Evolutionary conservation across 148 eudicot genomes (phyloP).

Genomic region (Chenopodium suecicum): DNA sequence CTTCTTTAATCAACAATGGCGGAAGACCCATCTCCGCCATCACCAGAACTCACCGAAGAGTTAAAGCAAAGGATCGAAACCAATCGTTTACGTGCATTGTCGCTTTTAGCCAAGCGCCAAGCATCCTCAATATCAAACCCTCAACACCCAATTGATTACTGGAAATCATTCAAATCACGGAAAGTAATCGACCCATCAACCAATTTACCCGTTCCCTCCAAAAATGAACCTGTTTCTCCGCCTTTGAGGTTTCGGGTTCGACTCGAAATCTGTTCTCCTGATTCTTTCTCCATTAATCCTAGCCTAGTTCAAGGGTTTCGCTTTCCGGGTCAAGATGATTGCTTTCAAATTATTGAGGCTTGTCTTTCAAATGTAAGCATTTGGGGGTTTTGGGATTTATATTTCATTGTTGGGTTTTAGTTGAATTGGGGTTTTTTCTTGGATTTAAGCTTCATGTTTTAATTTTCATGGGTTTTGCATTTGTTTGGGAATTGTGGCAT

Average conservation of each 20-base stretch:
- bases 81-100: conserved; percentile 61
- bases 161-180: conserved; percentile 64
- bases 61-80: conserved; percentile 60
- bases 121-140: conserved; percentile 34
- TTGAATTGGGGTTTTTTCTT: neutral
- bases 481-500: neutral
- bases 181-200: conserved; percentile 35
- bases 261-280: conserved; percentile 85
- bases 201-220: conserved; percentile 1
- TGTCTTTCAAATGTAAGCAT: conserved; percentile 43
- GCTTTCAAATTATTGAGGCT: conserved; percentile 44
- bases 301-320: conserved; percentile 37
- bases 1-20: neutral
- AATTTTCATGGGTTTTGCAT: neutral
- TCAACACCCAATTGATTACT: conserved; percentile 24
- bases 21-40: conserved; percentile 28
- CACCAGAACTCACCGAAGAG: conserved; percentile 62
- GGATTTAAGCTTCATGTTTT: conserved; percentile 2
- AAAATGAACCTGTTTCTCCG: conserved; percentile 25
- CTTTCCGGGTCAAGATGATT: conserved; percentile 60
- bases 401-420: neutral
- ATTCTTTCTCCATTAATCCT: conserved; percentile 69
- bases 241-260: conserved; percentile 49
- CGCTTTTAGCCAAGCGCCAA: conserved; percentile 66
- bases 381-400: neutral